Conservation (phyloP, 176 grass and related monocot genomes). For the maize (Zea mays) region DNA sequence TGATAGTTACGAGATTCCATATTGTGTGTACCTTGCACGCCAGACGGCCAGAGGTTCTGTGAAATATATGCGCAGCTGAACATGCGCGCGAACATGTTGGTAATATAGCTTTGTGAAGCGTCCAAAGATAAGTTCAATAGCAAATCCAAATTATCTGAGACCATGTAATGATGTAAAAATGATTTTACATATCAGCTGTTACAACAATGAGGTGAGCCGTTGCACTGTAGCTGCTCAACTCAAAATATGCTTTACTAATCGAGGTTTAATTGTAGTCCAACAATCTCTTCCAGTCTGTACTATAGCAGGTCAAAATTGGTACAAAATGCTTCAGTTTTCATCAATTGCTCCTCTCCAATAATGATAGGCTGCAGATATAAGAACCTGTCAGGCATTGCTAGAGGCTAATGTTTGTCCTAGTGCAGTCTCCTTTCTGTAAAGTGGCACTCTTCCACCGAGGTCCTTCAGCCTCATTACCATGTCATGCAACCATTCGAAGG, state of each 20-base stretch:
- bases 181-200: constrained; percentile 22
- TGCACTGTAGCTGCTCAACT: constrained; percentile 10
- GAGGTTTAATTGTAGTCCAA: constrained; percentile 9
- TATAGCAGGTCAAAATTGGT: constrained; percentile 3
- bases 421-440: constrained; percentile 44
- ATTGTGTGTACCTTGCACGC: not conserved
- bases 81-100: not conserved
- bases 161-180: not conserved
- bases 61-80: not conserved
- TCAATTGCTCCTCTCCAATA: not conserved
- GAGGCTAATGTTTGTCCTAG: not conserved
- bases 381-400: constrained; percentile 39
- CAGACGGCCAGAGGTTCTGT: not conserved
- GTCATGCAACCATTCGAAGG: constrained; percentile 78
- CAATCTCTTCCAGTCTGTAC: constrained; percentile 23
- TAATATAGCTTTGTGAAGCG: not conserved
- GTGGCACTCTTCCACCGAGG: constrained; percentile 57
- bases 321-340: not conserved
- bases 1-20: constrained; percentile 8
- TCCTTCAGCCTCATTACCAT: constrained; percentile 86
- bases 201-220: constrained; percentile 32
- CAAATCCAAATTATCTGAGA: not conserved
- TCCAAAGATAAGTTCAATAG: not conserved
- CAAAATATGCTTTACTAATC: not conserved
- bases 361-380: not conserved